Base-by-base conservation (phyloP, 2,329 filamentous ascomycete genomes). In the Simplicillium aogashimaense region DNA sequence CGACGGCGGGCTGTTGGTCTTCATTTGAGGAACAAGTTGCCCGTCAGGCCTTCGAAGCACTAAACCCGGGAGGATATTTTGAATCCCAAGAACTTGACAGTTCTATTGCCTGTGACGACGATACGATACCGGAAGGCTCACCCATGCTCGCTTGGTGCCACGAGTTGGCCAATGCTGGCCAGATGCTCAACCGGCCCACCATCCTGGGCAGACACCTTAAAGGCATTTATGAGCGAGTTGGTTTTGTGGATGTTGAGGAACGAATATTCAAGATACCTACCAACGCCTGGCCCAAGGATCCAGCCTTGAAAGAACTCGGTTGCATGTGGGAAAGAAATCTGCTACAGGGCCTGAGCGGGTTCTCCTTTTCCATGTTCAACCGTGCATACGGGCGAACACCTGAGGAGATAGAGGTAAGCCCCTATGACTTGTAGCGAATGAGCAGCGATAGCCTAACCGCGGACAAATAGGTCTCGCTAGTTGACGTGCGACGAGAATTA, bases 181-280 rank as follows among this genome's bases (percentile, higher is more conserved):
- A 53, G 15, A 46, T 49, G 1, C 58, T 63, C 15, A 47, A 59
- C 14, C 63, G 69, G 6, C 59, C 65, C 2, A 50, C 66, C 7
- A 46, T 59, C 35, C 50, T 64, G 34, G 60, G 53, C 13, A 49
- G 52, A 3, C 48, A 50, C 18, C 53, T 66, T 9, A 60, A 57
- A 40, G 50, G 57, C 14, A 57, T 62, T 33, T 66, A 64, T 45
- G 51, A 63, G 35, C 63, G 68, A 18, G 70, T 65, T 2, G 75
- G 75, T 0, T 78, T 78, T 45, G 65, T 72, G 7, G 70, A 78
- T 39, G 64, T 78, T 11, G 62, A 67, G 25, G 64, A 78, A 50
- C 59, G 57, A 16, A 50, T 71, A 2, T 73, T 71, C 53, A 76
- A 71, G 51, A 58, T 77, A 30, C 75, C 75, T 1, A 59, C 71